Base-by-base conservation (phyloP, 164 flowering plant species). In the Taxillus chinensis region DNA sequence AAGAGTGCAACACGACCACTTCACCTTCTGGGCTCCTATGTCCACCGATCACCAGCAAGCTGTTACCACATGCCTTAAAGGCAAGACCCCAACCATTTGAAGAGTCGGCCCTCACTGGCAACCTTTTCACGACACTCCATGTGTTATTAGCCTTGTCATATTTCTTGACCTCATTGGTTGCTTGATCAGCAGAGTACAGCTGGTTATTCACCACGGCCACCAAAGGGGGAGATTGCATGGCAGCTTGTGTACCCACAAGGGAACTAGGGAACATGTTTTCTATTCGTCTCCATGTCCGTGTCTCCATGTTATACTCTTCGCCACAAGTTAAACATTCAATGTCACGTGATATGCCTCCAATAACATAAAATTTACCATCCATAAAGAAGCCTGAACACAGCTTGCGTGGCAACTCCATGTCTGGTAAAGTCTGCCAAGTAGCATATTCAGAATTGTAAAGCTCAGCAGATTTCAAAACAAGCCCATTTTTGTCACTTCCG, bases 31-130 rank as follows among this genome's bases (percentile, higher is more conserved):
- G 45, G 4, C 71, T 70, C 68, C 75, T 73, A n/a, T 68, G 81
- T 9, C 81, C 81, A 27, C 79, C 81, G 42, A 78, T 63, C 52
- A 75, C 79, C 16, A 78, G 56, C 41, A 78, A 63, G 65, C 65
- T 64, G 55, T 73, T 65, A 9, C 81, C 78, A 59, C 79, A 78
- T 49, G 75, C 77, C 71, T 74, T 75, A 62, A 78, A 75, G 7
- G 81, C 81, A 11, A 78, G 41, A 4, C 81, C 81, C 81, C 81
- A 78, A 51, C 81, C 81, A 67, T 73, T 73, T 61, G 67, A 59
- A 3, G 74, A 70, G 54, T 71, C 79, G 4, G 77, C 81, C 42
- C 75, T 67, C 40, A 73, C 75, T 1, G 79, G 81, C 65, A 75
- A 57, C 45, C 72, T 70, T 38, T 65, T 68, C 55, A 75, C 68